Evolutionary conservation across 2,329 filamentous ascomycete species (phyloP).

Genomic region (Fusarium sp.): DNA sequence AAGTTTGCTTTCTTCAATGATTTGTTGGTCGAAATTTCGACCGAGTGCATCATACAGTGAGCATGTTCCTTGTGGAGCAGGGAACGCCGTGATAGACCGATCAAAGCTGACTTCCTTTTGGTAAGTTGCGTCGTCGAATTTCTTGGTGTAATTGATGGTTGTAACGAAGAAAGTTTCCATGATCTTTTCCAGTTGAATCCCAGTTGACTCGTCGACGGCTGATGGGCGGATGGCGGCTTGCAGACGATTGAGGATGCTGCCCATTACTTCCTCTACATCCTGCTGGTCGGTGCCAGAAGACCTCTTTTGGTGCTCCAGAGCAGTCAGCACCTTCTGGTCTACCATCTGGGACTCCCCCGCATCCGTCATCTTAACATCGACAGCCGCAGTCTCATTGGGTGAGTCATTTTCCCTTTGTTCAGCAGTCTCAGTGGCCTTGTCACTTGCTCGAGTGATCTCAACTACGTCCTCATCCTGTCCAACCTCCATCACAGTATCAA

Average conservation of each 20-base stretch:
- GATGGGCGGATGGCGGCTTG: conserved; percentile 85
- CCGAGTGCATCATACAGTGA: conserved; percentile 89
- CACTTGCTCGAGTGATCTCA: conserved; percentile 15
- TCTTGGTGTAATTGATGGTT: conserved; percentile 71
- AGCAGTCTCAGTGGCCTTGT: conserved; percentile 1
- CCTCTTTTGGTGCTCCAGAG: conserved; percentile 61
- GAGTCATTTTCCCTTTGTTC: conserved; percentile 13
- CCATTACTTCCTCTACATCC: conserved; percentile 96
- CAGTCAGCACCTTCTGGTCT: conserved; percentile 62
- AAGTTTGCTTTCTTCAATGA: conserved; percentile 74
- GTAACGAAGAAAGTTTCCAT: conserved; percentile 77
- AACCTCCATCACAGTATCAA: conserved; percentile 44
- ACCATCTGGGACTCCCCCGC: conserved; percentile 55
- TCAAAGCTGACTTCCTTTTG: conserved; percentile 68
- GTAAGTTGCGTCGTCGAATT: conserved; percentile 59
- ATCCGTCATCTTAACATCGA: conserved; percentile 51
- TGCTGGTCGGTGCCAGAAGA: conserved; percentile 78
- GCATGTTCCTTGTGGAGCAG: conserved; percentile 62
- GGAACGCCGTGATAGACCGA: conserved; percentile 72
- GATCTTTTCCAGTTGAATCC: conserved; percentile 84
- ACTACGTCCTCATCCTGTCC: conserved; percentile 29
- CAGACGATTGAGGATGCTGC: conserved; percentile 90
- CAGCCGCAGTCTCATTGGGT: background rate
- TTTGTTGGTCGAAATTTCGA: conserved; percentile 84
- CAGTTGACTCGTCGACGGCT: conserved; percentile 70